Evolutionary conservation across 73 alveolate genomes (phyloP).

Genomic region (Durusdinium trenchii): DNA sequence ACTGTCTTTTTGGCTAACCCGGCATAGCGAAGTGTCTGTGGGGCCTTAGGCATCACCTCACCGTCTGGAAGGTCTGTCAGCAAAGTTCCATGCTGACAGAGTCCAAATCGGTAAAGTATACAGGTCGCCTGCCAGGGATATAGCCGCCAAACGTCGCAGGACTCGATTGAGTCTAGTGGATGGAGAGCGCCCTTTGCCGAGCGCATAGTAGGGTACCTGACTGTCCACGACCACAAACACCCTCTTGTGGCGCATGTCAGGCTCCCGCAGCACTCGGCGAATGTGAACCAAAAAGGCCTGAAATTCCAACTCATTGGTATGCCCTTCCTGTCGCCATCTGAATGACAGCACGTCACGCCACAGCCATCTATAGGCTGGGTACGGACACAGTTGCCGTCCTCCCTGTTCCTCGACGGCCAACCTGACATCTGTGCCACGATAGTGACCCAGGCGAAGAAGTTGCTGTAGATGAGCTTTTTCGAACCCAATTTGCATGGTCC

Average conservation of each 20-base stretch:
- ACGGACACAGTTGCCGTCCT: background rate
- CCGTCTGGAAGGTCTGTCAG: conserved; percentile 1
- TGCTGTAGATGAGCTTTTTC: background rate
- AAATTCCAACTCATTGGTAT: background rate
- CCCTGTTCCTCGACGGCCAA: background rate
- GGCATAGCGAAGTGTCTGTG: background rate
- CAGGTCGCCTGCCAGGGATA: background rate
- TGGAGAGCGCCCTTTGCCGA: conserved; percentile 8
- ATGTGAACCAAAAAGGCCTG: background rate
- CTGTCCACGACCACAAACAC: background rate
- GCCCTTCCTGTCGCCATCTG: background rate
- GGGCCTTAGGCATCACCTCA: no score
- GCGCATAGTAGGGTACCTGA: background rate
- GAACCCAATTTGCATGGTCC: background rate
- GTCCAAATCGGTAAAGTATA: background rate
- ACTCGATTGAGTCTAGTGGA: background rate
- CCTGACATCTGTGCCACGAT: background rate
- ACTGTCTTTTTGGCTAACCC: background rate
- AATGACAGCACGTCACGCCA: background rate
- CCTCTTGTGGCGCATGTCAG: background rate
- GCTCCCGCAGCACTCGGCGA: background rate
- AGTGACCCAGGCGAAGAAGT: background rate
- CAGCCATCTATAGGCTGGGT: conserved; percentile 1
- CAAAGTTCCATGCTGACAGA: conserved; percentile 14
- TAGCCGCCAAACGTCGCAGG: background rate